phyloP scores from a whole-genome alignment of 1,139 yeast genomes.

The Diutina rugosa region DNA sequence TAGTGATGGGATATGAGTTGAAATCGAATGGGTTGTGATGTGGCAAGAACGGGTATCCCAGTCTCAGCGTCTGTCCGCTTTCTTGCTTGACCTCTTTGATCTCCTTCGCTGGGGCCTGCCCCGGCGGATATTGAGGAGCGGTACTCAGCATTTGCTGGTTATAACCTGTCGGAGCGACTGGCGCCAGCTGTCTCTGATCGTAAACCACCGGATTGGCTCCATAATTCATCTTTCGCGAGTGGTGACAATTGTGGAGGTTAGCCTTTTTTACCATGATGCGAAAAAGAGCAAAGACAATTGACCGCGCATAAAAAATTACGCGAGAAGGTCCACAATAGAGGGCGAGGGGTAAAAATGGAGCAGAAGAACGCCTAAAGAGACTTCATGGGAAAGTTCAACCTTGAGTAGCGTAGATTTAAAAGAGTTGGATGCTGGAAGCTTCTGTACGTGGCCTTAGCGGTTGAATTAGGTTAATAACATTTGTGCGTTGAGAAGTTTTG shows the following conservation, averaged over 20 bases:
- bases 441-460: not conserved
- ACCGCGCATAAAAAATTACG: not conserved
- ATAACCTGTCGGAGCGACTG: not conserved
- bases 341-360: not conserved
- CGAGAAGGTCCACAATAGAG: not conserved
- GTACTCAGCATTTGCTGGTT: not conserved
- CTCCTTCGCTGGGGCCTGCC: not conserved
- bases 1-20: constrained; percentile 45
- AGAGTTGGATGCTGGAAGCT: not conserved
- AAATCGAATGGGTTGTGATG: constrained; percentile 27
- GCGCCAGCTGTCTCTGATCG: not conserved
- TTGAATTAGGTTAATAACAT: not conserved
- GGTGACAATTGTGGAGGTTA: not conserved
- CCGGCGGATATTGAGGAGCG: not conserved
- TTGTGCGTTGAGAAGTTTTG: too few species aligned
- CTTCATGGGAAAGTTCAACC: not conserved
- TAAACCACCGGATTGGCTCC: not conserved
- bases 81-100: not conserved
- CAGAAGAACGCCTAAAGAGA: not conserved
- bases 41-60: constrained; percentile 5
- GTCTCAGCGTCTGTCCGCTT: not conserved
- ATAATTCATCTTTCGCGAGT: not conserved
- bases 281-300: not conserved
- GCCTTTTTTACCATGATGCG: not conserved
- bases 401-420: not conserved